Evolutionary conservation across 176 grass and related monocot species (phyloP).

Genomic region (Ensete glaucum): DNA sequence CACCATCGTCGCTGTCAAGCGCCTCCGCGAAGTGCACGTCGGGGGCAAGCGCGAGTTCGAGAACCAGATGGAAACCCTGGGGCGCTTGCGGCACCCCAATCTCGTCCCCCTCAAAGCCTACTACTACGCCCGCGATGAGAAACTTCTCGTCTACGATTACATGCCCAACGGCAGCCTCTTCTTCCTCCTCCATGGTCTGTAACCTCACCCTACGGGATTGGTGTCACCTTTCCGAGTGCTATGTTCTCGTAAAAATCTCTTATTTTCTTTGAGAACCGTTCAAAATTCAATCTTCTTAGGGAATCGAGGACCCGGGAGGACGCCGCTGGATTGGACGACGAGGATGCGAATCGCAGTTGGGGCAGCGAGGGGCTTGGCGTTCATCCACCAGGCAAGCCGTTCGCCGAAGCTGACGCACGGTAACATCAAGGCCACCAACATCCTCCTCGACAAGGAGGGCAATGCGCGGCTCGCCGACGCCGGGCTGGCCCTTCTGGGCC

Average conservation of each 20-base stretch:
- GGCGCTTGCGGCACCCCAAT: conserved; percentile 61
- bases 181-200: conserved; percentile 63
- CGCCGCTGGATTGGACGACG: conserved; percentile 69
- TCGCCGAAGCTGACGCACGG: conserved; percentile 65
- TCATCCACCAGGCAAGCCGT: conserved; percentile 80
- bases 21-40: conserved; percentile 54
- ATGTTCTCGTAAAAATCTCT: not conserved
- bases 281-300: conserved; percentile 27
- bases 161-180: conserved; percentile 94
- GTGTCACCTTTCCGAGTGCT: not conserved
- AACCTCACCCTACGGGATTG: not conserved
- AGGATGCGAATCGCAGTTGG: conserved; percentile 55
- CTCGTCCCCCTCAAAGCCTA: conserved; percentile 69
- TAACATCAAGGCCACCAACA: conserved; percentile 85
- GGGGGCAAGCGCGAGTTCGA: conserved; percentile 76
- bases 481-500: conserved; percentile 61
- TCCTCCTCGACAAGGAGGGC: conserved; percentile 57
- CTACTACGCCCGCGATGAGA: conserved; percentile 96
- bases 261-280: not conserved
- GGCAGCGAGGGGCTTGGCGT: conserved; percentile 55
- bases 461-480: conserved; percentile 57
- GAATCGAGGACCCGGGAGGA: conserved; percentile 71
- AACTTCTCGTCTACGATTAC: conserved; percentile 93
- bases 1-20: conserved; percentile 69
- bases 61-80: conserved; percentile 70